Evolutionary conservation across 2,329 filamentous ascomycete genomes (phyloP).

Genomic region (Cladosporium austrohemisphaericum): DNA sequence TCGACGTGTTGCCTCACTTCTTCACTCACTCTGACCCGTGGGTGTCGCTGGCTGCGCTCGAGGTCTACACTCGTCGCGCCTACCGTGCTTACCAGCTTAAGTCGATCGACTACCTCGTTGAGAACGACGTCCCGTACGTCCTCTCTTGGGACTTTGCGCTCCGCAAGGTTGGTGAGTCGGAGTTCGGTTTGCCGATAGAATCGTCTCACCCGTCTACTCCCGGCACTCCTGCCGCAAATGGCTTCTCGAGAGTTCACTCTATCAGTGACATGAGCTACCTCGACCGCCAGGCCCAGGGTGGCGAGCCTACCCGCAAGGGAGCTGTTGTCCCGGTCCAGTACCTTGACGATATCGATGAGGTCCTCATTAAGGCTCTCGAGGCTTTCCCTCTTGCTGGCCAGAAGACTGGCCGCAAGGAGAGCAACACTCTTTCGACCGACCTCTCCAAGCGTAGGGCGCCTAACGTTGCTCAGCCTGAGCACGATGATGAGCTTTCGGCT

Average conservation of each 20-base stretch:
- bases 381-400: conserved; percentile 58
- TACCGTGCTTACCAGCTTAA: conserved; percentile 95
- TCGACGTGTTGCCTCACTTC: conserved; percentile 92
- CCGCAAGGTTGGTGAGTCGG: conserved; percentile 85
- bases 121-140: conserved; percentile 70
- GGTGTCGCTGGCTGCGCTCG: conserved; percentile 88
- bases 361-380: conserved; percentile 78
- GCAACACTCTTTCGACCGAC: conserved; percentile 61
- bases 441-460: conserved; percentile 66
- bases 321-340: conserved; percentile 92
- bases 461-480: conserved; percentile 51
- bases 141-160: conserved; percentile 95
- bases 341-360: conserved; percentile 88
- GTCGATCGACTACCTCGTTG: conserved; percentile 79
- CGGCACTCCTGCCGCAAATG: conserved; percentile 58
- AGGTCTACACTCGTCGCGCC: conserved; percentile 92
- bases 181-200: conserved; percentile 77
- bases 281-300: conserved; percentile 60
- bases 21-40: conserved; percentile 91
- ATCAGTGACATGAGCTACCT: conserved; percentile 97
- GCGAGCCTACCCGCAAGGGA: conserved; percentile 80
- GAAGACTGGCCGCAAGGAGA: conserved; percentile 44
- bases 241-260: conserved; percentile 81
- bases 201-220: conserved; percentile 72
- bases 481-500: conserved; percentile 75